phyloP scores from a whole-genome alignment of 805 yeast species.

The Teunomyces stri region DNA sequence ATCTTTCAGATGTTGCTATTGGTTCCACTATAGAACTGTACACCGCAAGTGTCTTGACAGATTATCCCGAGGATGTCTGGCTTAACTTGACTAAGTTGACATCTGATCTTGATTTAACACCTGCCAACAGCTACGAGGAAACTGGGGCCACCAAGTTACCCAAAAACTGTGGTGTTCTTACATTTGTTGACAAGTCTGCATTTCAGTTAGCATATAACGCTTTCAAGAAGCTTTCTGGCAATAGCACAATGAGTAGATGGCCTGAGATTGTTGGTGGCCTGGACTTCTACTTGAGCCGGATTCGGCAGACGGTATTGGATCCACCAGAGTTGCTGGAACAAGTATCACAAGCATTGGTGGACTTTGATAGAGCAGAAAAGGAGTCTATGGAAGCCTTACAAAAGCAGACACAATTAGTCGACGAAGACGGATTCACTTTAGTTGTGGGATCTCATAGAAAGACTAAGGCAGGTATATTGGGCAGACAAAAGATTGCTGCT shows the following conservation, averaged over 20 bases:
- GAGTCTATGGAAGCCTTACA: constrained; percentile 55
- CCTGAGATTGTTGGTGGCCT: constrained; percentile 31
- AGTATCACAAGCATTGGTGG: constrained; percentile 60
- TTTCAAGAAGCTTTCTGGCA: constrained; percentile 48
- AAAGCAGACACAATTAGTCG: constrained; percentile 62
- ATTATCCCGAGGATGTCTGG: constrained; percentile 45
- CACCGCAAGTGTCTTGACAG: constrained; percentile 34
- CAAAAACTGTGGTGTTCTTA: constrained; percentile 68
- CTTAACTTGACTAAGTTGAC: constrained; percentile 55
- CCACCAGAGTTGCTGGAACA: constrained; percentile 50
- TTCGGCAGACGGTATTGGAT: constrained; percentile 40
- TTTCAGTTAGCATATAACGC: constrained; percentile 61
- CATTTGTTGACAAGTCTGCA: constrained; percentile 70
- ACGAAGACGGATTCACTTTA: constrained; percentile 90
- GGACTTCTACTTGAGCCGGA: constrained; percentile 42
- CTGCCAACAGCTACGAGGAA: constrained; percentile 15
- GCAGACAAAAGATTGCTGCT: constrained; percentile 45
- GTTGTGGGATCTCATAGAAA: constrained; percentile 87
- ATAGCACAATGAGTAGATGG: constrained; percentile 32
- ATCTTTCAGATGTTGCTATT: constrained; percentile 57
- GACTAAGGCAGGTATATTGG: constrained; percentile 69
- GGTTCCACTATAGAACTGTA: constrained; percentile 61
- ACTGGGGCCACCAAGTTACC: constrained; percentile 51
- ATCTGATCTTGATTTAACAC: constrained; percentile 46
- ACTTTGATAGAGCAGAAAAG: constrained; percentile 70